Base-by-base conservation (phyloP, 257 asterid genomes). In the Prunella vulgaris region DNA sequence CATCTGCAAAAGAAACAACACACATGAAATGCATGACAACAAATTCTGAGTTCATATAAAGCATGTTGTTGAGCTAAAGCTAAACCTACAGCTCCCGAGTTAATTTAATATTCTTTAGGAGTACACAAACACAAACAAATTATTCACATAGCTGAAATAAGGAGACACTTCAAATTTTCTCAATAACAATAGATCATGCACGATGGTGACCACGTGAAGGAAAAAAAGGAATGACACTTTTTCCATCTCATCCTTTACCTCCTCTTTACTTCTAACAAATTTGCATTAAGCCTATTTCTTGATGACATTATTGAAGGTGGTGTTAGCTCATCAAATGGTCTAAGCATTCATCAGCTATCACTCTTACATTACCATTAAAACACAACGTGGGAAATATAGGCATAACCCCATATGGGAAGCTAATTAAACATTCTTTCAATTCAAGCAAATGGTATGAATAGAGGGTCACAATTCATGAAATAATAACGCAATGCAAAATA, bases 1-100 rank as follows among this genome's bases (percentile, higher is more conserved):
- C 57, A 89, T 84, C 97, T 89, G 89, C 76, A 77, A 46, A 48
- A 79, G 60, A 48, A 73, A 49, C 42, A 42, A 17, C 10, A 28
- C 40, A 4, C 42, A 15, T 18, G 32, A 71, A 64, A 66, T 42
- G 9, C 24, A 38, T 9, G 27, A 4, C n/a, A 63, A 71, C 69
- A 46, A 69, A 44, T 54, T 37, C 13, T 64, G 58, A 46, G 13
- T 32, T 59, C 35, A 64, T 12, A 30, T 12, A 25, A 30, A 25
- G 32, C 25, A 24, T n/a, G 40, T 42, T 40, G 8, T 42, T 66
- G 38, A 12, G 49, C 59, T 18, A 38, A 25, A 9, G 12, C 0
- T 52, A n/a, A n/a, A n/a, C n/a, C n/a, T n/a, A n/a, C n/a, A n/a
- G 4, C 20, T 27, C 27, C 42, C 24, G 7, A 54, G n/a, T 12